Evolutionary conservation across 108 stramenopile species (phyloP), one percentile per base, ranked within the genome.

Genomic region (Conticribra weissflogii): DNA sequence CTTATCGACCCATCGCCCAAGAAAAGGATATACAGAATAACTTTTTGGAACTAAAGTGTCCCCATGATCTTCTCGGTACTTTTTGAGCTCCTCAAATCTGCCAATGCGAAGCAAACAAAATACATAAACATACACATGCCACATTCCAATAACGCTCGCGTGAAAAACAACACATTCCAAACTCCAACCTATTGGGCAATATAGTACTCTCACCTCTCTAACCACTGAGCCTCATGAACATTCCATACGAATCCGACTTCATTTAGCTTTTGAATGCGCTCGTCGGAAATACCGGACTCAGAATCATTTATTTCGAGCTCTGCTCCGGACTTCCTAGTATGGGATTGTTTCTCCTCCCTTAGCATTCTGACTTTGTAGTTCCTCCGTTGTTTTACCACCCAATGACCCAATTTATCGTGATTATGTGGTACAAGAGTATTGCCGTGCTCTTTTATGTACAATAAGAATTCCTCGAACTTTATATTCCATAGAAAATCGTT

Each of bases 1-100:
- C 22, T 78, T 83, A 29, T 79, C 69, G 9, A 88, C 84, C 87
- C 87, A 88, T 31, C 56, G 48, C 48, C 79, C 83, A 18, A 88
- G 73, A 15, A 59, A 55, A 12, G 83, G 73, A 65, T 83, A 62
- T 3, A 60, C 58, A 19, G 72, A 21, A 45, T 72, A 81, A 8
- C 34, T 54, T 66, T 68, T 65, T 5, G 87, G 87, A 3, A 85
- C 84, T 52, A 80, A 49, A 2, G 84, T 69, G 44, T 83, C 67
- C n/a, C 85, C 85, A 49, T 83, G 71, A 41, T 68, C 74, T 59
- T 56, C 29, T 21, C 63, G 56, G 63, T 86, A 89, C 30, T 41
- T 54, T 52, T 44, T 53, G 47, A 81, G 59, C 19, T 81, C 81
- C 49, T 77, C 60, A 27, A 63, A 61, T 17, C n/a, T n/a, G n/a